Evolutionary conservation across 768 basidiomycete species (phyloP), one percentile per base, ranked within the genome.

Genomic region (Dioszegia hungarica): DNA sequence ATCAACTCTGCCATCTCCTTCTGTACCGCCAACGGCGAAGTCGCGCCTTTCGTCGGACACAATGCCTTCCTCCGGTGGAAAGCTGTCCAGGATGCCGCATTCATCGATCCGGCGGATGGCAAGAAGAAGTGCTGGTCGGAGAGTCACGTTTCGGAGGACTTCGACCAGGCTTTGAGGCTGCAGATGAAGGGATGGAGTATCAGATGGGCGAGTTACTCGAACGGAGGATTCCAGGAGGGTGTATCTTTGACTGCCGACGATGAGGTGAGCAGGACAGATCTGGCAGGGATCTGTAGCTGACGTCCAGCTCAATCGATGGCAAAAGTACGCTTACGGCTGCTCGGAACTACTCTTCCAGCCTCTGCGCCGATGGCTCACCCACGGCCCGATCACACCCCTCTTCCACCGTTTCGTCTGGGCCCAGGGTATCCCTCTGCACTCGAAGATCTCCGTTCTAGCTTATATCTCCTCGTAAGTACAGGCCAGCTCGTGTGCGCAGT

Each of bases 191-290:
- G 69, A 2, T 71, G 64, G 63, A 62, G 60, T 55, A 46, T 74
- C 10, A 65, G 75, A 38, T 78, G 70, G 89, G 86, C 89, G 27
- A 88, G 86, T 1, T 93, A 93, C 74, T 87, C 85, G 0, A 82
- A 88, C 22, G 85, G 89, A 54, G 87, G 84, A 1, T 93, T 92
- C 80, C 89, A 90, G 77, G 91, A 94, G 68, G 91, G 91, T 63
- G 90, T 94, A 17, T 89, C 88, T 0, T 79, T 94, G 19, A 92
- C 91, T 0, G 84, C 84, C 47, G 90, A 91, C 48, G 91, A 94
- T 66, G 91, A 94, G 75, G 79, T 94, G 5, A 48, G 66, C 36
- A 0, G n/a, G 9, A 14, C 36, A 34, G n/a, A 8, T 19, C 15
- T 22, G 27, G 17, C 25, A 2, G 14, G 19, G n/a, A n/a, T 22